Evolutionary conservation across 306 rosid genomes (phyloP), one percentile per base, ranked within the genome.

Genomic region (Leucaena leucocephala): DNA sequence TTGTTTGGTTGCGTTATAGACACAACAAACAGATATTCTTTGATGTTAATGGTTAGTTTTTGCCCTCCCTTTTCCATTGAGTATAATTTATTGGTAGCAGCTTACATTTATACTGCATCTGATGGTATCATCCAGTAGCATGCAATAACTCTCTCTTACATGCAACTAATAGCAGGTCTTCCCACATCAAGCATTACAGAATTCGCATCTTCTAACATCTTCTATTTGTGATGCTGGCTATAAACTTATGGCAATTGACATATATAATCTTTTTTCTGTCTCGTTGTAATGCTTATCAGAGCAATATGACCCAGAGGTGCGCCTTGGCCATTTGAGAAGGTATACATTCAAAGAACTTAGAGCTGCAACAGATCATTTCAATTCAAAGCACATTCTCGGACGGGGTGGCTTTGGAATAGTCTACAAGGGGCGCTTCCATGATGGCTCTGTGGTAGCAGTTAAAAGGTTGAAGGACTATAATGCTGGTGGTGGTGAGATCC

Each of bases 351-450:
- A 93, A 86, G 99, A 96, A 85, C 98, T 96, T 38, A 84, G 99
- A 72, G 81, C 93, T 42, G 98, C 99, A 45, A 93, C 99, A 0
- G 99, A 91, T 76, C 97, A 96, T 87, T 96, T 96, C 84, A 90
- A 85, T 88, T 78, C 99, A 8, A 93, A 90, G 89, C 89, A 96
- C 73, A 93, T 96, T 78, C 86, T 96, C 2, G 99, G 99, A 76
- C 91, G 97, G 86, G 99, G 99, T 55, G 98, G 99, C 21, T 96
- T 93, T 86, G 99, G 99, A 67, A 96, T 96, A 86, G 99, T 96
- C 48, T 96, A 82, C 92, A 96, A 89, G 82, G 99, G 98, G 1
- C n/a, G 83, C 84, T 84, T 96, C 87, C 91, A 79, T 58, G 98
- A 93, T 67, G 93, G 99, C n/a, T 88, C 94, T 45, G 71, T 91